A percentile compares a stretch with the other conserved stretches of the same genome.
phyloP scores from a whole-genome alignment of 768 basidiomycete species.

The Tulasnella sp. region DNA sequence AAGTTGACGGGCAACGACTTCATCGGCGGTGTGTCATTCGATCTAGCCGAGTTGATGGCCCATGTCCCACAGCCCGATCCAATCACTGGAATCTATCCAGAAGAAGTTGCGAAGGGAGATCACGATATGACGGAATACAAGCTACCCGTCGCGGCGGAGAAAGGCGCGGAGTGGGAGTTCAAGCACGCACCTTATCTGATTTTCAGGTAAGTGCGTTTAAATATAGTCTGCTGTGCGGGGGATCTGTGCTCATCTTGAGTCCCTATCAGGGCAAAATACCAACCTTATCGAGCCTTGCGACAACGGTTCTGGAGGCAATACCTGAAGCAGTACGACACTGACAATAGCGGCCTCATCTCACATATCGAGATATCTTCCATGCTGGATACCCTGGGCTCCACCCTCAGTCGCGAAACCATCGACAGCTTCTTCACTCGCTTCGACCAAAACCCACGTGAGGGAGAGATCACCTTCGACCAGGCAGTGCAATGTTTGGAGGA shows the following conservation, averaged over 20 bases:
- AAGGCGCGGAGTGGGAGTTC: conserved; percentile 58
- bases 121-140: conserved; percentile 62
- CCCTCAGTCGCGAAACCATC: conserved; percentile 67
- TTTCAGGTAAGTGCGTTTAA: conserved; percentile 39
- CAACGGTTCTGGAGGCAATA: conserved; percentile 87
- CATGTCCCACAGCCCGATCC: conserved; percentile 52
- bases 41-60: conserved; percentile 57
- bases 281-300: conserved; percentile 84
- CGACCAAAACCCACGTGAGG: conserved; percentile 50
- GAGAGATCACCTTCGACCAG: conserved; percentile 69
- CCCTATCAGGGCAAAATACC: conserved; percentile 69
- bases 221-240: not conserved
- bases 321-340: conserved; percentile 80
- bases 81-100: conserved; percentile 42
- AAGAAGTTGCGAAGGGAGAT: conserved; percentile 38
- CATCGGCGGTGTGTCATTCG: conserved; percentile 67
- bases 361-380: conserved; percentile 84
- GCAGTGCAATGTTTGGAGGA: conserved; percentile 75
- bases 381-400: conserved; percentile 95
- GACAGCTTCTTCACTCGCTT: conserved; percentile 68
- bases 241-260: conserved; percentile 2
- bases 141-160: conserved; percentile 48
- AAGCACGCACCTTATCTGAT: conserved; percentile 59
- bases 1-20: conserved; percentile 83
- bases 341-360: conserved; percentile 63